Conservation (phyloP, 257 asterid species). For the Primulina eburnea region DNA sequence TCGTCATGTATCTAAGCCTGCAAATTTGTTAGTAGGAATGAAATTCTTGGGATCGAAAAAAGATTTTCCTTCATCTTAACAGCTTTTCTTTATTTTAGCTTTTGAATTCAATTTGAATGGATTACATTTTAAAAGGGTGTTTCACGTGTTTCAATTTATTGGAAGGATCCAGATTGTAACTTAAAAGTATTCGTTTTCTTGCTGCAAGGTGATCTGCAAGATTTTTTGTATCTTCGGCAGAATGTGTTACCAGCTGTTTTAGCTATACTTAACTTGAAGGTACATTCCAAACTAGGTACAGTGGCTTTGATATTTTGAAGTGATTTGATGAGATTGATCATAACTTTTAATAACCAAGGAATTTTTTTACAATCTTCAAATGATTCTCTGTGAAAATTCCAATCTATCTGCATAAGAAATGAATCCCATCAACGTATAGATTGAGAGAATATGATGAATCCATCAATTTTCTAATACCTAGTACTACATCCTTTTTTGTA, state of each 20-base stretch:
- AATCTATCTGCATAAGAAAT: constrained; percentile 12
- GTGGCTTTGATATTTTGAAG: constrained; percentile 15
- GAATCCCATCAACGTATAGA: neutral
- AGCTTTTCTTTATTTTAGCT: neutral
- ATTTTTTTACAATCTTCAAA: constrained; percentile 10
- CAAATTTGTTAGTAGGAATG: neutral
- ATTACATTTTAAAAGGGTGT: constrained; percentile 16
- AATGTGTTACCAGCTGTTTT: constrained; percentile 65
- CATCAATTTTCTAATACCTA: neutral
- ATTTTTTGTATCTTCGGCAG: constrained; percentile 67
- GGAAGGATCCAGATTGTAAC: constrained; percentile 13
- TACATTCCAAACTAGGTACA: constrained; percentile 30
- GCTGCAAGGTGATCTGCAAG: constrained; percentile 70
- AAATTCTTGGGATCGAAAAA: constrained; percentile 2
- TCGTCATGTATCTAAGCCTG: constrained; percentile 2
- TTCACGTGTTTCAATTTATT: neutral
- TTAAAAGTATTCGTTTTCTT: constrained; percentile 17
- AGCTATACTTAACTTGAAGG: constrained; percentile 64
- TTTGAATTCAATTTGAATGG: constrained; percentile 1
- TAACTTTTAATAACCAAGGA: neutral
- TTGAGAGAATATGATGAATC: constrained; percentile 14
- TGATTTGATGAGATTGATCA: neutral
- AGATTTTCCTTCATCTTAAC: neutral
- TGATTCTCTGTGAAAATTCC: constrained; percentile 17
- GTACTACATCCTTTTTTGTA: neutral